Base-by-base conservation (phyloP, 2,329 filamentous ascomycete species). In the Trichoderma endophyticum region DNA sequence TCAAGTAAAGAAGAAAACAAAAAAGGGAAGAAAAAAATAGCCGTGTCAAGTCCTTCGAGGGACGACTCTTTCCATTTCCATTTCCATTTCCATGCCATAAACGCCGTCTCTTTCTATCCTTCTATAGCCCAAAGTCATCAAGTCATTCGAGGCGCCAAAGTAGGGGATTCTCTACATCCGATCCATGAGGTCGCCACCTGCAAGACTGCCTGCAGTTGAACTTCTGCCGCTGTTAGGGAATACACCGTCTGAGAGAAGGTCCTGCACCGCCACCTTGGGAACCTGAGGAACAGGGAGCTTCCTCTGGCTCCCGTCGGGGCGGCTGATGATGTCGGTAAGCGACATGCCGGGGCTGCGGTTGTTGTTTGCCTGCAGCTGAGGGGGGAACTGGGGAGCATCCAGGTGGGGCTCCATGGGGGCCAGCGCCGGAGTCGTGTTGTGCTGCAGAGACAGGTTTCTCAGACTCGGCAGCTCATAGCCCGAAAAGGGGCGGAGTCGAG, bases 251-350 rank as follows among this genome's bases (percentile, higher is more conserved):
- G 91, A 91, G 72, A 97, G 84, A 71, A 98, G 87, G 77, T 98
- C 95, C 77, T 95, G 92, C 6, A 97, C 91, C 2, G 92, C 92
- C 57, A 97, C 92, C 81, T 96, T 96, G 70, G 94, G 93, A n/a
- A 95, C 89, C 82, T 95, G 93, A 6, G 94, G 94, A 18, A 97
- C 93, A 0, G 95, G 95, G 21, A 98, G 86, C 82, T 98, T 98
- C 77, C 95, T 87, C 83, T 96, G 93, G 28, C 92, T 92, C 48
- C 94, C 94, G 75, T 98, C 95, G 1, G 94, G 89, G 76, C 92
- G 91, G 79, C 92, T 94, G 84, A 98, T 96, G 78, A 98, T 98
- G 80, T 98, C 95, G 72, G 91, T 93, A 77, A 98, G 91, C 51
- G 93, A 92, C 72, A 97, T 89, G 54, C 94, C 94, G 71, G 86